Evolutionary conservation across 1,284 basidiomycete genomes (phyloP).

Genomic region (Naganishia sp.): DNA sequence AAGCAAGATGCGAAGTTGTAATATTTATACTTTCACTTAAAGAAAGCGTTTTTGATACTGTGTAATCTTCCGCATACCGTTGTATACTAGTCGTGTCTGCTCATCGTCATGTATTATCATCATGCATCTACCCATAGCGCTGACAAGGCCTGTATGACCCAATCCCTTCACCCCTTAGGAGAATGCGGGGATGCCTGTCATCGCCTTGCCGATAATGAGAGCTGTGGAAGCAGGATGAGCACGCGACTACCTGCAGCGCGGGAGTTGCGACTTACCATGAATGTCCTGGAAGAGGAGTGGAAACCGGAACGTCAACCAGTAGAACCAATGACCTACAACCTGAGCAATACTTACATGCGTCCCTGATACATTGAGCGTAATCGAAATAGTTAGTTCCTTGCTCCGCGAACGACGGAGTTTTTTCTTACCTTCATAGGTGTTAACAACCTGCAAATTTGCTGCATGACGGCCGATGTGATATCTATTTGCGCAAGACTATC

Average conservation of each 20-base stretch:
- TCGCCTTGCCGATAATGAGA: constrained; percentile 85
- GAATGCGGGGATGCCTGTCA: constrained; percentile 84
- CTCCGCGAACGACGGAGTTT: constrained; percentile 33
- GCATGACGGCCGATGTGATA: constrained; percentile 89
- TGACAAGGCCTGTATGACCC: no score
- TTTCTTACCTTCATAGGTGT: constrained; percentile 80
- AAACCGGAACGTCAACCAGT: not conserved
- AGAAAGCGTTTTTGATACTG: not conserved
- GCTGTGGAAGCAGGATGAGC: constrained; percentile 48
- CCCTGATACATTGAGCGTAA: constrained; percentile 42
- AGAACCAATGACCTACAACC: not conserved
- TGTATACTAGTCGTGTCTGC: constrained; percentile 15
- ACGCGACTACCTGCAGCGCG: not conserved
- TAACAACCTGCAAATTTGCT: constrained; percentile 85
- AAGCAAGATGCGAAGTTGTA: constrained; percentile 18
- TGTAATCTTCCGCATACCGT: constrained; percentile 6
- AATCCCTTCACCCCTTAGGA: constrained; percentile 40
- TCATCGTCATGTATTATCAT: not conserved
- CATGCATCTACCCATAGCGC: not conserved
- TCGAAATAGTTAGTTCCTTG: constrained; percentile 24
- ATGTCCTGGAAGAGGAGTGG: constrained; percentile 62
- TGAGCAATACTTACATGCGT: constrained; percentile 58
- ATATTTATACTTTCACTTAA: not conserved
- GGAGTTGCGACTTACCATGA: constrained; percentile 55
- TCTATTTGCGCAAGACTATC: constrained; percentile 44